Base-by-base conservation (phyloP, 148 eudicot species). In the Hydrangea macrophylla region DNA sequence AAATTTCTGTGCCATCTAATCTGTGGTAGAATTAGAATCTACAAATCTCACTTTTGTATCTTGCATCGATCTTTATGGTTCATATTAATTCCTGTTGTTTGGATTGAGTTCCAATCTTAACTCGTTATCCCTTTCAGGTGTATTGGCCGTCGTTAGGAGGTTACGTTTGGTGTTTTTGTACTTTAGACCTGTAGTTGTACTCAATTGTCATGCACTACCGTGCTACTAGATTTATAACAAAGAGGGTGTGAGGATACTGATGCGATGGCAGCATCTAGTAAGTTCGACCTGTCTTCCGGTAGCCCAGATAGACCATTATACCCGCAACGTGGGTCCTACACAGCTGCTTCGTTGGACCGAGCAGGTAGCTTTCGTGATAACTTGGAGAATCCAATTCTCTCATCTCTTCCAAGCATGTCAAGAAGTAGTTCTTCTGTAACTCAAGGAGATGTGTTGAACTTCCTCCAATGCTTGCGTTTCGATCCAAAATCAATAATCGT, bases 191-290 rank as follows among this genome's bases (percentile, higher is more conserved):
- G 67, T 67, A 35, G 35, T n/a, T n/a, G n/a, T n/a, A n/a, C n/a
- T n/a, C n/a, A 42, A 58, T 75, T 87, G 84, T 81, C 85, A 84
- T 87, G 92, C 81, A 63, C 72, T 10, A 63, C 73, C 68, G 74
- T 76, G 80, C 74, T 26, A 57, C 55, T 51, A 51, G 75, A 44
- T 69, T 78, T 58, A 17, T 71, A 67, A 70, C 58, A 67, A 64
- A 64, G 70, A 78, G 69, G 71, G 39, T 71, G 77, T 70, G 75
- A 31, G 56, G 61, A 77, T 75, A 67, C 71, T 76, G 77, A 81
- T 67, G 80, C 69, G 27, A 88, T 85, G 90, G 83, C 90, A 59
- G 76, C 90, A 63, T 85, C 90, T 78, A 59, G 85, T 70, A 88
- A 83, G 74, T 83, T 81, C 57, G 88, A 88, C 74, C 70, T 67